A percentile compares a stretch with the other conserved stretches of the same genome.
phyloP scores from a whole-genome alignment of 2,329 filamentous ascomycete genomes.

The Aphanocladium album region DNA sequence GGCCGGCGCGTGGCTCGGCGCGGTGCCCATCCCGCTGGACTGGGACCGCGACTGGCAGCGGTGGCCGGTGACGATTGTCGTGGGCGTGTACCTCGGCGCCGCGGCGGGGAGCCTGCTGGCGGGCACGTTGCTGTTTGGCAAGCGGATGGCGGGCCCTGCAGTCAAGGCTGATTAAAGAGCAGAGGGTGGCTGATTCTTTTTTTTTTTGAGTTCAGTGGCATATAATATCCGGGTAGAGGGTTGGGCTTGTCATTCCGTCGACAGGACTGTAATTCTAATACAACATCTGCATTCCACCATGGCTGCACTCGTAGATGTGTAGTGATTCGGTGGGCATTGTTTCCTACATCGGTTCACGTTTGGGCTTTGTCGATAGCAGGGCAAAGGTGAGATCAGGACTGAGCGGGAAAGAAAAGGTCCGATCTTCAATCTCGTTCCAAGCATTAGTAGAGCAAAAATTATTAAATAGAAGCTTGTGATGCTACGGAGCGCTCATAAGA shows the following conservation, averaged over 20 bases:
- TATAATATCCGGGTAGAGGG: background rate
- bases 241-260: background rate
- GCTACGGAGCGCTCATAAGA: no score
- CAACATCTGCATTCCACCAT: background rate
- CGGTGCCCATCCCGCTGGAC: constrained; percentile 90
- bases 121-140: constrained; percentile 44
- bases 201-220: background rate
- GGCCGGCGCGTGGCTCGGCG: constrained; percentile 85
- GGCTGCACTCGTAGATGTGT: background rate
- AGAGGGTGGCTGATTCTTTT: background rate
- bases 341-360: background rate
- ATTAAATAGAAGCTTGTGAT: no score
- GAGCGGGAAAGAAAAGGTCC: no score
- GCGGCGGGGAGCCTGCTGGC: constrained; percentile 62
- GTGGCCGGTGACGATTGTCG: constrained; percentile 90
- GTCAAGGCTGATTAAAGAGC: constrained; percentile 24
- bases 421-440: no score
- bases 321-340: no score
- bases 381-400: no score
- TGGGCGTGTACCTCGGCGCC: constrained; percentile 76
- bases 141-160: constrained; percentile 28
- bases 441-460: no score
- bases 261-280: constrained; percentile 1
- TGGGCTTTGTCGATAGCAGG: background rate
- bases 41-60: constrained; percentile 99